Evolutionary conservation across 2,329 filamentous ascomycete genomes (phyloP).

Genomic region (Phaeosphaeriaceae sp.): DNA sequence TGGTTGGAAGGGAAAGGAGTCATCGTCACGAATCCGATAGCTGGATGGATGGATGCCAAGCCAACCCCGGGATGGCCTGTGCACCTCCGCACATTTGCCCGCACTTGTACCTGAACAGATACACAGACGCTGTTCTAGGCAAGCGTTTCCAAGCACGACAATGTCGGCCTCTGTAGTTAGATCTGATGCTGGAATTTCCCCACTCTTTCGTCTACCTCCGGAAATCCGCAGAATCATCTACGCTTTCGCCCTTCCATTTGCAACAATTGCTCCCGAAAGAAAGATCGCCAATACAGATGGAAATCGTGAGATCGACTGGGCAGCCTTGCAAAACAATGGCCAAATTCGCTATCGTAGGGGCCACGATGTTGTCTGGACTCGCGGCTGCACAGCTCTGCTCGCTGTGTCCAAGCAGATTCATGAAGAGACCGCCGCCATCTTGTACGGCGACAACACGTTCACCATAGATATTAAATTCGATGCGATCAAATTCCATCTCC

Average conservation of each 20-base stretch:
- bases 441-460: slow-evolving; percentile 58
- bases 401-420: slow-evolving; percentile 51
- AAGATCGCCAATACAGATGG: slow-evolving; percentile 8
- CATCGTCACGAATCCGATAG: slow-evolving; percentile 15
- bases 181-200: slow-evolving; percentile 14
- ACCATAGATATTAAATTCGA: slow-evolving; percentile 54
- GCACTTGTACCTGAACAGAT: background rate
- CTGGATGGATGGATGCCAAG: slow-evolving; percentile 25
- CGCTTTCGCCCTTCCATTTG: slow-evolving; percentile 49
- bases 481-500: slow-evolving; percentile 53
- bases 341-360: slow-evolving; percentile 31
- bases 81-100: slow-evolving; percentile 23
- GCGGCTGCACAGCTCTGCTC: slow-evolving; percentile 51
- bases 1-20: slow-evolving; percentile 35
- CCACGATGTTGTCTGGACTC: slow-evolving; percentile 52
- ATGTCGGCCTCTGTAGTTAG: background rate
- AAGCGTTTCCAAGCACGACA: background rate
- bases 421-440: slow-evolving; percentile 52
- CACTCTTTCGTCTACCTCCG: slow-evolving; percentile 49
- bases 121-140: background rate
- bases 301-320: slow-evolving; percentile 44
- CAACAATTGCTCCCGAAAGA: slow-evolving; percentile 38
- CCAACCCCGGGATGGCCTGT: slow-evolving; percentile 13
- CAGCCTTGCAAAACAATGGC: slow-evolving; percentile 34
- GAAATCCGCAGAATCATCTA: slow-evolving; percentile 56